Evolutionary conservation across 169 alveolate species (phyloP).

Genomic region (Besnoitia besnoiti): DNA sequence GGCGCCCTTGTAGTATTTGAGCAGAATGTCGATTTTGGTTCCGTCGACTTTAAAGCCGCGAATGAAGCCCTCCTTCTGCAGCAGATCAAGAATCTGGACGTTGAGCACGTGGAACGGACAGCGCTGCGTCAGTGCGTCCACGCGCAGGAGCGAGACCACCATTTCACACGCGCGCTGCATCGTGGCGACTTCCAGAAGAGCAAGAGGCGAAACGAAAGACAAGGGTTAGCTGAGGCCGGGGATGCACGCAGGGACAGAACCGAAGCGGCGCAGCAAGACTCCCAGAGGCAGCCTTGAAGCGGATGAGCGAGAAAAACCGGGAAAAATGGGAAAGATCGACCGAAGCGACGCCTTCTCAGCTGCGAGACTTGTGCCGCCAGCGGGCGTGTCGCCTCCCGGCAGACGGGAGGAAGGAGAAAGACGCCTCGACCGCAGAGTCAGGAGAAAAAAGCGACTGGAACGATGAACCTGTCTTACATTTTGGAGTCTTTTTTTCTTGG

Average conservation of each 20-base stretch:
- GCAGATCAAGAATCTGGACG: constrained; percentile 83
- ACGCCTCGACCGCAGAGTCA: background rate
- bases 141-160: constrained; percentile 86
- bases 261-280: background rate
- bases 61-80: constrained; percentile 86
- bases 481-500: background rate
- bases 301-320: background rate
- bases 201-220: background rate
- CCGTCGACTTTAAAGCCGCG: constrained; percentile 90
- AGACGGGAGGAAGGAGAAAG: background rate
- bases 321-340: background rate
- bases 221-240: background rate
- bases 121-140: constrained; percentile 83
- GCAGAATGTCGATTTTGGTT: constrained; percentile 83
- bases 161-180: constrained; percentile 91
- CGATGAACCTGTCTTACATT: background rate
- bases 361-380: background rate
- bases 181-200: background rate
- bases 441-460: background rate
- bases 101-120: constrained; percentile 83
- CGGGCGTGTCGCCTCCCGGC: too few relatives aligned
- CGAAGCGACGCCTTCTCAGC: background rate
- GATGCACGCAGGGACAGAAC: background rate
- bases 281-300: background rate
- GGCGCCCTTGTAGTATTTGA: constrained; percentile 85